Conservation (phyloP, 176 grass and related monocot genomes). For the Oryza australiensis region DNA sequence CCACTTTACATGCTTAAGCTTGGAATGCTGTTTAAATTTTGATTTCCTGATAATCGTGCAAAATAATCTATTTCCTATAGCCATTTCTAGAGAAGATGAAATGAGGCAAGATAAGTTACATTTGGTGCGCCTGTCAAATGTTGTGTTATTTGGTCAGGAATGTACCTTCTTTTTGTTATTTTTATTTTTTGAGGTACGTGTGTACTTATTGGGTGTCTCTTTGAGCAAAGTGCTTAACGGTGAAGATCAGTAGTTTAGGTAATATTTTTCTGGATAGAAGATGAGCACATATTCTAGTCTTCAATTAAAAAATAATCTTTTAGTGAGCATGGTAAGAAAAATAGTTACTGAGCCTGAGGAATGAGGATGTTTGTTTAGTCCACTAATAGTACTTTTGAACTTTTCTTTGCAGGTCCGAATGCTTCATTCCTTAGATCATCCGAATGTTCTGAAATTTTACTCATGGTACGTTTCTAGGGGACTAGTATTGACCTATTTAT, state of each 20-base stretch:
- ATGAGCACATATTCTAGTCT: not conserved
- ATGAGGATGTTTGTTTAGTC: not conserved
- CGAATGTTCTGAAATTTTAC: conserved; percentile 85
- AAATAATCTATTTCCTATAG: conserved; percentile 11
- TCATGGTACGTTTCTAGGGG: conserved; percentile 61
- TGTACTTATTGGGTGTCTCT: not conserved
- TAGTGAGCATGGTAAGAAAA: not conserved
- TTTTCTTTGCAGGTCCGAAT: conserved; percentile 72
- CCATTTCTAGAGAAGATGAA: not conserved
- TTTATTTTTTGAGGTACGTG: not conserved
- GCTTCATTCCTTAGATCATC: conserved; percentile 84
- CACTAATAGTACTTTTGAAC: conserved; percentile 31
- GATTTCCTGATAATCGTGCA: not conserved
- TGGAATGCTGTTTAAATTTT: not conserved
- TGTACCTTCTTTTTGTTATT: not conserved
- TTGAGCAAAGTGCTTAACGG: not conserved
- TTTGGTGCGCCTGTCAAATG: not conserved
- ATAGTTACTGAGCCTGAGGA: not conserved
- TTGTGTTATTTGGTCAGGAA: not conserved
- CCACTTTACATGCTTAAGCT: not conserved
- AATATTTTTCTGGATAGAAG: not conserved
- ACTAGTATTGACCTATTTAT: not conserved
- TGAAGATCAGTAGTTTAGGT: not conserved
- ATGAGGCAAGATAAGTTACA: conserved; percentile 8
- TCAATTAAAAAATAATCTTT: not conserved